These are phyloP conservation scores for Boletus sensibilis DNA, from an alignment of 768 basidiomycete species.

Conservation along the genomic window DNA sequence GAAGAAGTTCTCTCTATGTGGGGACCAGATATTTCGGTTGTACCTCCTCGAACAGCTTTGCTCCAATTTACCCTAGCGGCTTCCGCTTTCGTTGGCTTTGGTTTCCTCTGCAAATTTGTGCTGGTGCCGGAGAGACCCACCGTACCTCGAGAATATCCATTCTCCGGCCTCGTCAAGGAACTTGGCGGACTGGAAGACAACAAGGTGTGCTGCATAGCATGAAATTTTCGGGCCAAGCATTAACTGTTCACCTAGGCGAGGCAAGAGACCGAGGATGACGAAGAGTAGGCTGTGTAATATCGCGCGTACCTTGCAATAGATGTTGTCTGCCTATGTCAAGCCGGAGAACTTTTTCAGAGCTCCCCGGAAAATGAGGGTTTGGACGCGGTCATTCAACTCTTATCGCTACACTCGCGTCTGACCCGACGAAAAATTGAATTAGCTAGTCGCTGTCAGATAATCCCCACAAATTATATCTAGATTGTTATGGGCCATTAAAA, in stretches of 20 bases:
- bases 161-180: constrained; percentile 68
- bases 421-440: background rate
- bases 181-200: constrained; percentile 78
- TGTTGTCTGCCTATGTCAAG: constrained; percentile 1
- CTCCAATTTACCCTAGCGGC: constrained; percentile 63
- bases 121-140: constrained; percentile 62
- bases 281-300: constrained; percentile 30
- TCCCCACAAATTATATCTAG: background rate
- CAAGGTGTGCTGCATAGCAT: constrained; percentile 49
- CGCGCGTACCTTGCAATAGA: background rate
- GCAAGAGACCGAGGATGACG: constrained; percentile 32
- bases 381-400: background rate
- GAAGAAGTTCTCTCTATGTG: constrained; percentile 85
- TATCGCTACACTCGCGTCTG: background rate
- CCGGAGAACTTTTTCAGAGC: background rate
- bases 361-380: constrained; percentile 4
- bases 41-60: constrained; percentile 58
- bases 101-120: constrained; percentile 53
- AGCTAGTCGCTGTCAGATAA: background rate
- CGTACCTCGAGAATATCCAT: constrained; percentile 75
- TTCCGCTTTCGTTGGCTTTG: constrained; percentile 62
- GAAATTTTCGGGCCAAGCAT: background rate
- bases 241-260: constrained; percentile 34
- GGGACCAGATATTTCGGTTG: constrained; percentile 74
- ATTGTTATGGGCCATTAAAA: background rate